phyloP scores from a whole-genome alignment of 2,329 filamentous ascomycete genomes.

The Thermoascus crustaceus region DNA sequence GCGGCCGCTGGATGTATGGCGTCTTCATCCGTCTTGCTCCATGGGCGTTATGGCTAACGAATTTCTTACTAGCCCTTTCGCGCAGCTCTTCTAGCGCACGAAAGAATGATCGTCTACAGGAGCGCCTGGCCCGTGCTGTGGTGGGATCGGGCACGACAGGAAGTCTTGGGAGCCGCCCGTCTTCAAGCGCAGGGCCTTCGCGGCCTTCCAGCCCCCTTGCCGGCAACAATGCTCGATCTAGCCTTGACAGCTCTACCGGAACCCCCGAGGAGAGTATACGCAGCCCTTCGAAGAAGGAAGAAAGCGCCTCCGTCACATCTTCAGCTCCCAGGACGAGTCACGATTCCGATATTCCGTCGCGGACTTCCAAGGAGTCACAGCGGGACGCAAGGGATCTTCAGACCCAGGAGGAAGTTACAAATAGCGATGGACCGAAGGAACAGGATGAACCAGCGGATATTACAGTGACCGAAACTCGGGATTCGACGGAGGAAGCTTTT shows the following conservation, averaged over 20 bases:
- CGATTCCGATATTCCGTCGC: conserved; percentile 18
- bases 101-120: conserved; percentile 76
- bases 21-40: not conserved
- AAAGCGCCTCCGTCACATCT: conserved; percentile 6
- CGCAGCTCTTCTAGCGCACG: conserved; percentile 58
- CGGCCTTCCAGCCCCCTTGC: conserved; percentile 45
- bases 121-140: conserved; percentile 79
- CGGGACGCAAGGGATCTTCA: not conserved
- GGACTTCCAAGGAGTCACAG: conserved; percentile 19
- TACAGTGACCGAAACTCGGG: conserved; percentile 5
- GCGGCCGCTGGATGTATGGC: conserved; percentile 22
- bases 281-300: conserved; percentile 8
- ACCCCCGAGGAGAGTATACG: conserved; percentile 16
- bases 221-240: conserved; percentile 34
- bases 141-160: conserved; percentile 57
- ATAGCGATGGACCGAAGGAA: conserved; percentile 4
- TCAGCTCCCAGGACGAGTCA: conserved; percentile 19
- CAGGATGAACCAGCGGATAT: conserved; percentile 3
- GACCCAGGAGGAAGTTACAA: conserved; percentile 4
- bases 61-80: conserved; percentile 40
- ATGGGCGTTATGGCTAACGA: conserved; percentile 15
- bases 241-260: conserved; percentile 23
- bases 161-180: conserved; percentile 39
- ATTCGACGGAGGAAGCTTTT: conserved; percentile 11
- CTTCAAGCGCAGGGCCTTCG: conserved; percentile 43